Conservation (phyloP, 176 grass and related monocot species). For the Secale cereale region DNA sequence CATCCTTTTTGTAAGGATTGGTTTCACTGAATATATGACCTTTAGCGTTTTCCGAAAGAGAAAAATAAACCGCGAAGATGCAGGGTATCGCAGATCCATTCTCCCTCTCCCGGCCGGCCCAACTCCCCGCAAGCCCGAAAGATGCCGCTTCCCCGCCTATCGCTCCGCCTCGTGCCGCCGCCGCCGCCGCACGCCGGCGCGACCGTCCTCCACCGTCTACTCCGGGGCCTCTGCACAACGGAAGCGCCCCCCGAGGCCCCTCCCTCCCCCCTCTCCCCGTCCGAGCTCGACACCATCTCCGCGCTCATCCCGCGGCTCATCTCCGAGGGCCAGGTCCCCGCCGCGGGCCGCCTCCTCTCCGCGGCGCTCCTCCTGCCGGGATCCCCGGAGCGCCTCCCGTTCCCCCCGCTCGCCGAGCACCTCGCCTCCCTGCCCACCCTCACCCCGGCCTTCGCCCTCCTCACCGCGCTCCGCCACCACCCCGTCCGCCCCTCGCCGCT, state of each 20-base stretch:
- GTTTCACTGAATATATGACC: too few relatives aligned
- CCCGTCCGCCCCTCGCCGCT: slow-evolving; percentile 36
- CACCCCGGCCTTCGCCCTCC: slow-evolving; percentile 39
- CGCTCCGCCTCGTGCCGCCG: background rate
- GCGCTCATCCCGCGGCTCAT: slow-evolving; percentile 38
- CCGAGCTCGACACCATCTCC: slow-evolving; percentile 33
- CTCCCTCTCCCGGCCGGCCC: background rate
- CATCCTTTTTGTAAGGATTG: too few relatives aligned
- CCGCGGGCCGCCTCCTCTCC: slow-evolving; percentile 44
- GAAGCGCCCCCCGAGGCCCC: background rate
- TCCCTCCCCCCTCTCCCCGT: slow-evolving; percentile 22
- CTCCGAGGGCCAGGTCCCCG: slow-evolving; percentile 26
- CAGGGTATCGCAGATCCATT: background rate
- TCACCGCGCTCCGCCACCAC: slow-evolving; percentile 46
- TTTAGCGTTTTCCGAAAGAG: too few relatives aligned
- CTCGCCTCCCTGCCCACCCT: slow-evolving; percentile 49
- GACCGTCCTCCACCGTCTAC: background rate
- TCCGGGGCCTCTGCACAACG: slow-evolving; percentile 21
- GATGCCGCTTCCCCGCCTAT: background rate
- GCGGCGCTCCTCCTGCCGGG: slow-evolving; percentile 40
- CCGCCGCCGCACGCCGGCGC: background rate
- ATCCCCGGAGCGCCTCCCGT: slow-evolving; percentile 32
- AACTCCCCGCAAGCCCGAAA: background rate
- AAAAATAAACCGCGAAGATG: too few relatives aligned
- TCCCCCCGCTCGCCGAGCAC: slow-evolving; percentile 29